These are phyloP conservation scores for Penicillium janthinellum DNA, from an alignment of 2,329 filamentous ascomycete genomes.

Conservation along the genomic window DNA sequence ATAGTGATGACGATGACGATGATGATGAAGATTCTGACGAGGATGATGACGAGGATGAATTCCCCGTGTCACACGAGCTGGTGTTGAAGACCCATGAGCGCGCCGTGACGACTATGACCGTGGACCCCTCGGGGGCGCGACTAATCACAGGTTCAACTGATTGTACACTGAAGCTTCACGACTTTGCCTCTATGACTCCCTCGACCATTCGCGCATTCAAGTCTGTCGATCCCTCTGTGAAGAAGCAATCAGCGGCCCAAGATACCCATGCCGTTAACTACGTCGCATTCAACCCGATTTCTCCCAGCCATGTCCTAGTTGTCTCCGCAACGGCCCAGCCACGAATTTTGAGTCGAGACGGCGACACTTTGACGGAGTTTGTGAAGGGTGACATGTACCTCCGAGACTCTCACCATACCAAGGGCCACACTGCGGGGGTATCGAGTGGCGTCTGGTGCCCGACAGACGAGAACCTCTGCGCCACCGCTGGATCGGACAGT, in stretches of 20 bases:
- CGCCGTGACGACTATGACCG: slow-evolving; percentile 77
- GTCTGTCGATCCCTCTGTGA: slow-evolving; percentile 80
- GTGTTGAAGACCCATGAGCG: slow-evolving; percentile 89
- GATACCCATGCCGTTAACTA: slow-evolving; percentile 89
- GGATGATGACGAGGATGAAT: slow-evolving; percentile 79
- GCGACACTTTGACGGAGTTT: slow-evolving; percentile 81
- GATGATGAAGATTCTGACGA: slow-evolving; percentile 61
- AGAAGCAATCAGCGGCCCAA: slow-evolving; percentile 68
- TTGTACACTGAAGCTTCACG: slow-evolving; percentile 87
- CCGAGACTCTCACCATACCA: slow-evolving; percentile 95
- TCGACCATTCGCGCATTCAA: slow-evolving; percentile 93
- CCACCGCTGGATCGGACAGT: slow-evolving; percentile 92
- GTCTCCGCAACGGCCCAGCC: slow-evolving; percentile 87
- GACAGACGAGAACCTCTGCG: slow-evolving; percentile 77
- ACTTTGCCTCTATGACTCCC: slow-evolving; percentile 93
- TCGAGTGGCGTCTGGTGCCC: slow-evolving; percentile 91
- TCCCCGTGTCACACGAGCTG: slow-evolving; percentile 89
- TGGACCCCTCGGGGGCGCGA: slow-evolving; percentile 82
- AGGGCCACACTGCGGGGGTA: slow-evolving; percentile 91
- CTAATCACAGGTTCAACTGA: slow-evolving; percentile 90
- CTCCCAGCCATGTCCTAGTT: slow-evolving; percentile 79
- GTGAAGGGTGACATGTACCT: slow-evolving; percentile 99
- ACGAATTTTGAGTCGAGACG: slow-evolving; percentile 85
- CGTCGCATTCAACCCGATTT: slow-evolving; percentile 80
- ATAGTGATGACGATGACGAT: slow-evolving; percentile 50